A percentile compares a stretch with the other conserved stretches of the same genome.
phyloP scores from a whole-genome alignment of 352 stramenopile genomes.

The Pythium aristosporum region DNA sequence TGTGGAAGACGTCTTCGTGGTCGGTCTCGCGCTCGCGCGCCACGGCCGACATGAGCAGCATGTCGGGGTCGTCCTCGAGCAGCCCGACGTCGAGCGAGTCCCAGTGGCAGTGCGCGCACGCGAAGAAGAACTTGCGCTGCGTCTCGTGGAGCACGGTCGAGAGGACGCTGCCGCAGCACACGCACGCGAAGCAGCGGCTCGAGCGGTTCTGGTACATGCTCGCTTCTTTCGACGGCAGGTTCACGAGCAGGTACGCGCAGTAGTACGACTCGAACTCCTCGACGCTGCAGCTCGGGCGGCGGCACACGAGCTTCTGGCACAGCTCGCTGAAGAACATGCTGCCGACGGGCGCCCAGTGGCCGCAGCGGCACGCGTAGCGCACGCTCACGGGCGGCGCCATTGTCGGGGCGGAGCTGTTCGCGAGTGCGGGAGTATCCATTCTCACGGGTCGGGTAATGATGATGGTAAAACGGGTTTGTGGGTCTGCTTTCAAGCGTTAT shows the following conservation, averaged over 20 bases:
- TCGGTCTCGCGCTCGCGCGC: constrained; percentile 67
- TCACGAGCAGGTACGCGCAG: constrained; percentile 80
- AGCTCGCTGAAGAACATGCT: constrained; percentile 78
- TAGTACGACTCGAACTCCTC: constrained; percentile 91
- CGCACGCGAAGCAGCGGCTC: constrained; percentile 81
- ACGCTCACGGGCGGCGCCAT: constrained; percentile 34
- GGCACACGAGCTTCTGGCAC: constrained; percentile 75
- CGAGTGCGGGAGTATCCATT: neutral
- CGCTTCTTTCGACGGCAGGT: constrained; percentile 86
- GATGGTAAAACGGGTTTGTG: neutral
- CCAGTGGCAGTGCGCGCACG: constrained; percentile 84
- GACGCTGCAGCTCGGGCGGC: constrained; percentile 60
- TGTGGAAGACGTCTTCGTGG: constrained; percentile 77
- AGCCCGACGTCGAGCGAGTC: constrained; percentile 71
- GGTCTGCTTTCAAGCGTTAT: neutral
- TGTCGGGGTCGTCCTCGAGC: constrained; percentile 78
- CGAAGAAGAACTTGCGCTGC: constrained; percentile 69
- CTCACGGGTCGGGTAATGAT: constrained; percentile 10
- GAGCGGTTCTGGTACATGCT: constrained; percentile 87
- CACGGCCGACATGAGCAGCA: constrained; percentile 77
- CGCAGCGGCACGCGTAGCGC: constrained; percentile 76
- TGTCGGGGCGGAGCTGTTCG: neutral
- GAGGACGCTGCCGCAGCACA: constrained; percentile 56
- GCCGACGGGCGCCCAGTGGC: constrained; percentile 51
- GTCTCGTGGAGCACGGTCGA: constrained; percentile 69